Conservation (phyloP, 1,139 yeast species). For the Suhomyces guaymorum region DNA sequence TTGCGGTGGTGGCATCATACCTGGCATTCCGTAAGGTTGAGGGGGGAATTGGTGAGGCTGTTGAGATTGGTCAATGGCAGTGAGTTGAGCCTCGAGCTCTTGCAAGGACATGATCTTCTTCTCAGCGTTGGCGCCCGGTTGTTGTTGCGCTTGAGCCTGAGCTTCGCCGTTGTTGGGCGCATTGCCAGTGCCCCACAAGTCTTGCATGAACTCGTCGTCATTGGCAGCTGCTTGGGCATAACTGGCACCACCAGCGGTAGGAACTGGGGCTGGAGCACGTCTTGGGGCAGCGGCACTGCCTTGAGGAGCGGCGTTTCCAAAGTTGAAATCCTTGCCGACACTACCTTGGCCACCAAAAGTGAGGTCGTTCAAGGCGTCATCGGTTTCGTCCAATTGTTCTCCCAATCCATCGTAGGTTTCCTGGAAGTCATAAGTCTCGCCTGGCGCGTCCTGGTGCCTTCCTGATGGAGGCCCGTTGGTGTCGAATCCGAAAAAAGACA, state of each 20-base stretch:
- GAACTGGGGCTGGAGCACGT: slow-evolving; percentile 14
- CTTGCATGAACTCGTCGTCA: slow-evolving; percentile 53
- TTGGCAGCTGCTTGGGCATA: slow-evolving; percentile 52
- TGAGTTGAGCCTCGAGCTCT: slow-evolving; percentile 75
- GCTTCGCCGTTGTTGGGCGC: slow-evolving; percentile 24
- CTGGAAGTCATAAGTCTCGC: slow-evolving; percentile 65
- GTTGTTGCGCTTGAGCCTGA: no score
- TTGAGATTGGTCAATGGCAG: slow-evolving; percentile 44
- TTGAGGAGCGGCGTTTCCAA: slow-evolving; percentile 39
- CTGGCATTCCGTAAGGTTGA: slow-evolving; percentile 36
- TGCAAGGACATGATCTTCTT: slow-evolving; percentile 63
- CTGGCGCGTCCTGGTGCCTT: slow-evolving; percentile 10
- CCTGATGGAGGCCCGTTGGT: slow-evolving; percentile 41
- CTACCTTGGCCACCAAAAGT: slow-evolving; percentile 72
- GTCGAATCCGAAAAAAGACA: slow-evolving; percentile 65
- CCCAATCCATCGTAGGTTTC: slow-evolving; percentile 84
- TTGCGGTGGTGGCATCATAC: slow-evolving; percentile 40
- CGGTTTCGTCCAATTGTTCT: slow-evolving; percentile 64
- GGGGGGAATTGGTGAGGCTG: slow-evolving; percentile 27
- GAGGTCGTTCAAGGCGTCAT: slow-evolving; percentile 82
- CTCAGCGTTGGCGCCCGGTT: slow-evolving; percentile 24
- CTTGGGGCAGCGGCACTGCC: slow-evolving; percentile 17
- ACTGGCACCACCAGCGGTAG: slow-evolving; percentile 40
- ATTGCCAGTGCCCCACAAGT: slow-evolving; percentile 48
- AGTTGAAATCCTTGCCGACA: slow-evolving; percentile 73